These are phyloP conservation scores for Mycena capillaripes DNA, from an alignment of 768 basidiomycete genomes.

Conservation along the genomic window DNA sequence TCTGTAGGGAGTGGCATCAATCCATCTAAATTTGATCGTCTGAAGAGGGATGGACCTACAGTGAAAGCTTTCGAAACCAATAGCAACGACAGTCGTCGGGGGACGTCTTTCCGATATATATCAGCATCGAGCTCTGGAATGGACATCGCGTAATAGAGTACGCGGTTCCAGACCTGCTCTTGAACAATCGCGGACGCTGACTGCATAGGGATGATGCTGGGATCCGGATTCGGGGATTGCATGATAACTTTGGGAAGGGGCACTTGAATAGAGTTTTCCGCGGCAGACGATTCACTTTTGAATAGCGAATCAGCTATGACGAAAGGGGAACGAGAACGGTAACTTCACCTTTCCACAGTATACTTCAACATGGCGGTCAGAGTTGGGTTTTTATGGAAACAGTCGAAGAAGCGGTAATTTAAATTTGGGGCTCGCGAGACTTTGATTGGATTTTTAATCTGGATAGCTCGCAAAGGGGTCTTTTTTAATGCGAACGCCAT, in stretches of 20 bases:
- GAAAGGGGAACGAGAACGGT: neutral
- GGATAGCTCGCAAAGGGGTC: neutral
- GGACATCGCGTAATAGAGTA: neutral
- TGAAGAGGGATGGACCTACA: neutral
- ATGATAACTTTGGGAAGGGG: no score
- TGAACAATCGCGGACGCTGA: neutral
- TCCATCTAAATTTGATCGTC: neutral
- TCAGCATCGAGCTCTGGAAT: neutral
- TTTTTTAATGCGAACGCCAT: neutral
- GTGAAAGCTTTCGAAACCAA: neutral
- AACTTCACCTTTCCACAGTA: neutral
- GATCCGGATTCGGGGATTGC: neutral
- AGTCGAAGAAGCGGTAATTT: neutral
- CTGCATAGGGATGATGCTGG: neutral
- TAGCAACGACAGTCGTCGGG: neutral
- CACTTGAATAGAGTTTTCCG: no score
- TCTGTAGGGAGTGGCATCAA: neutral
- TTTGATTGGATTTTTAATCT: neutral
- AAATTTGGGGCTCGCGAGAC: neutral
- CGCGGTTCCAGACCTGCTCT: neutral
- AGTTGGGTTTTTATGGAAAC: neutral
- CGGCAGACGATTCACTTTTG: no score
- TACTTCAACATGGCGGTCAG: neutral
- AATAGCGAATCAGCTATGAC: no score
- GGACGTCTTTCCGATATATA: neutral